Conservation (phyloP, 495 filamentous ascomycete species). For the Neurospora discreta region DNA sequence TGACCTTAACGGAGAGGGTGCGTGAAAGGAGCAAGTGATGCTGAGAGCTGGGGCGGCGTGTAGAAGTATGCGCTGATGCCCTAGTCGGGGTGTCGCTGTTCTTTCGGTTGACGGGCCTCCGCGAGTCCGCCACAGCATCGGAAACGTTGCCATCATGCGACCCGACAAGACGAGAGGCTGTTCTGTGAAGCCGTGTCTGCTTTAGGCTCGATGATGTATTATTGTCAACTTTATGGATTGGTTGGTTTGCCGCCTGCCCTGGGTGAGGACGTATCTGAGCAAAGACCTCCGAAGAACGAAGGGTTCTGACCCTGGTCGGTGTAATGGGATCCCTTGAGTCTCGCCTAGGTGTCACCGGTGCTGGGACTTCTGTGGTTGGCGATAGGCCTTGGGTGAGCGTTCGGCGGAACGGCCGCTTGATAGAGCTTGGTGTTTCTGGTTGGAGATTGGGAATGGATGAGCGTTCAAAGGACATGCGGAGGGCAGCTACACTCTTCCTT, state of each 20-base stretch:
- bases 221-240: background rate
- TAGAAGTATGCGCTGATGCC: background rate
- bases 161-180: background rate
- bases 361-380: background rate
- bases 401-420: background rate
- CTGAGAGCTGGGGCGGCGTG: background rate
- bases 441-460: background rate
- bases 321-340: background rate
- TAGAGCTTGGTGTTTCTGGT: background rate
- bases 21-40: slow-evolving; percentile 5
- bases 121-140: background rate
- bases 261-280: background rate
- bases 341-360: background rate
- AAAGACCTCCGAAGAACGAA: background rate
- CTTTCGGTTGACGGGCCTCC: background rate
- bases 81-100: background rate
- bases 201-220: background rate
- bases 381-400: background rate
- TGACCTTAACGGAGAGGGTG: slow-evolving; percentile 8
- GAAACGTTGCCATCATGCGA: background rate
- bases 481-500: slow-evolving; percentile 25
- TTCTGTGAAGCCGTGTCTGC: background rate
- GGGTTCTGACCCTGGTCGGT: background rate
- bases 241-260: background rate
- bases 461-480: slow-evolving; percentile 24